Percentiles rank a stretch among this genome's conserved stretches.
These are phyloP conservation scores for Aspergillus sergii DNA, from an alignment of 2,329 filamentous ascomycete species.

Conservation along the genomic window DNA sequence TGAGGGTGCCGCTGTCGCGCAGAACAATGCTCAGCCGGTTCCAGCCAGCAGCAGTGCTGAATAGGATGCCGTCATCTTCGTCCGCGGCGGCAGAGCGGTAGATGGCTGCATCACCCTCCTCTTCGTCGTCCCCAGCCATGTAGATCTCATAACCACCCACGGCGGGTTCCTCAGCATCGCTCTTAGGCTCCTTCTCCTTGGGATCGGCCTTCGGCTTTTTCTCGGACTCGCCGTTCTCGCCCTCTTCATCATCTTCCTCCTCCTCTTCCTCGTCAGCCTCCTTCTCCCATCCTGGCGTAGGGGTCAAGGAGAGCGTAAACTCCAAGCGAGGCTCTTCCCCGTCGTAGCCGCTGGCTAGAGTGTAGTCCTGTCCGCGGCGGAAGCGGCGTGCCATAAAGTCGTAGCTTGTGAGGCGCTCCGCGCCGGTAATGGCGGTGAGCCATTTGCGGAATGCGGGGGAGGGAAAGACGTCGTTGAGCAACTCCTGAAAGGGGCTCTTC, in stretches of 20 bases:
- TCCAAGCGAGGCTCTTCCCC: constrained; percentile 75
- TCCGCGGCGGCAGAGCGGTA: constrained; percentile 69
- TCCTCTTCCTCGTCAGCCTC: constrained; percentile 61
- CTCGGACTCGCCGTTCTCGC: constrained; percentile 44
- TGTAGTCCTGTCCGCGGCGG: constrained; percentile 85
- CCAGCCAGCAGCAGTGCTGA: constrained; percentile 73
- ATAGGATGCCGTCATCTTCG: constrained; percentile 76
- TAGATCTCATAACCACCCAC: constrained; percentile 69
- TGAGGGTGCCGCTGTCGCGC: constrained; percentile 79
- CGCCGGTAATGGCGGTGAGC: constrained; percentile 80
- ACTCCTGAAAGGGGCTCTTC: constrained; percentile 65
- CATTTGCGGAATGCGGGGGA: constrained; percentile 86
- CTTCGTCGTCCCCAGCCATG: constrained; percentile 78
- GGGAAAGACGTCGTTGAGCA: constrained; percentile 80
- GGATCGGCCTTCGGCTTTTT: constrained; percentile 38
- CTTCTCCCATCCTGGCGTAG: constrained; percentile 81
- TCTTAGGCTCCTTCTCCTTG: constrained; percentile 30
- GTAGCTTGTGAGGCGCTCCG: constrained; percentile 65
- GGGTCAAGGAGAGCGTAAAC: constrained; percentile 83
- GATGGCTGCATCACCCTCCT: constrained; percentile 72
- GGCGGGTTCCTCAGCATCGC: constrained; percentile 36
- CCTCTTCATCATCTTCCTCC: constrained; percentile 44
- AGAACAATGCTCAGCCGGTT: constrained; percentile 90
- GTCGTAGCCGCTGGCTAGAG: constrained; percentile 82
- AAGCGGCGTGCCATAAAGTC: constrained; percentile 86